Conservation (phyloP, 2,329 filamentous ascomycete genomes). For the Clonostachys rhizophaga region DNA sequence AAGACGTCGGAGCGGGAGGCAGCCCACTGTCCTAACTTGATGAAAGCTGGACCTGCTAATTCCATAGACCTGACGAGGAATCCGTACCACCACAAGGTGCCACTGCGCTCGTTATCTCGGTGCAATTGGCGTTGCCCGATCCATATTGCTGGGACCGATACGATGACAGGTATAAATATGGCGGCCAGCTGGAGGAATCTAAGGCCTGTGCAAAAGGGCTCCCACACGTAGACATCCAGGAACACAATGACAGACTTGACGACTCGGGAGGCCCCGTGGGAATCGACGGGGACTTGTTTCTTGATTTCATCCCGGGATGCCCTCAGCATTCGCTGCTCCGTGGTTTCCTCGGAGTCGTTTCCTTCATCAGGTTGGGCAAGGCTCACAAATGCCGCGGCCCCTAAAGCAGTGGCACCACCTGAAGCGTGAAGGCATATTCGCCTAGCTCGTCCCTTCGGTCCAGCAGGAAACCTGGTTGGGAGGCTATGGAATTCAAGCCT, state of each 20-base stretch:
- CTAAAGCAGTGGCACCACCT: constrained; percentile 37
- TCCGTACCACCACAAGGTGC: constrained; percentile 91
- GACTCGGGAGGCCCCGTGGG: constrained; percentile 53
- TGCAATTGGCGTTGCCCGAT: constrained; percentile 60
- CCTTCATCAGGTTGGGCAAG: constrained; percentile 50
- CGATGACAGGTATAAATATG: constrained; percentile 88
- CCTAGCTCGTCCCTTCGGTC: constrained; percentile 11
- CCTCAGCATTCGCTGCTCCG: constrained; percentile 83
- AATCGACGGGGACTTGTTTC: constrained; percentile 60
- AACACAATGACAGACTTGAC: constrained; percentile 59
- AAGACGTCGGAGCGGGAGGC: constrained; percentile 96
- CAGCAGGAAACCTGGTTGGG: constrained; percentile 3
- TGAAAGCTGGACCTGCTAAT: constrained; percentile 88
- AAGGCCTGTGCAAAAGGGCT: constrained; percentile 81
- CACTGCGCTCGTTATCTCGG: constrained; percentile 69
- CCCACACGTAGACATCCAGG: constrained; percentile 69
- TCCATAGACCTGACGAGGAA: constrained; percentile 91
- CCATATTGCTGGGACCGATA: constrained; percentile 77
- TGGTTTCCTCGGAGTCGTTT: constrained; percentile 50
- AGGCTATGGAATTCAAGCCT: neutral
- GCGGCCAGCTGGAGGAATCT: constrained; percentile 82
- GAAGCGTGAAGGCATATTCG: constrained; percentile 30
- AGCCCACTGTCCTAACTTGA: constrained; percentile 99
- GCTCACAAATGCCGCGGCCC: constrained; percentile 52
- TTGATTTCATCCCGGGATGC: constrained; percentile 73